These are phyloP conservation scores for Leishmania amazonensis DNA, from an alignment of 208 protist genomes.

Conservation along the genomic window DNA sequence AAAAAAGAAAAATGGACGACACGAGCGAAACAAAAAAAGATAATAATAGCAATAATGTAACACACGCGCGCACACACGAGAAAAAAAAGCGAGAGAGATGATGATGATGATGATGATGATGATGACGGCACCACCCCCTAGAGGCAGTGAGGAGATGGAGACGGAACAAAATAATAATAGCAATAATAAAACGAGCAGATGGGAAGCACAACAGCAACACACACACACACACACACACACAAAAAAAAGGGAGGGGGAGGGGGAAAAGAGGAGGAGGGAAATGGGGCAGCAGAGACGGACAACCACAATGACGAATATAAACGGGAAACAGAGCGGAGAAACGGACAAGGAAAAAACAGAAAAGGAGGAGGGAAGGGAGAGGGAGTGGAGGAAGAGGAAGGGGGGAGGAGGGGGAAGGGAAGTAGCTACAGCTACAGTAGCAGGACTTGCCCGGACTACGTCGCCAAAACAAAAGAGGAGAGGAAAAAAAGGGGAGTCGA, in stretches of 20 bases:
- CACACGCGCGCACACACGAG: too few relatives aligned
- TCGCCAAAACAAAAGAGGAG: neutral
- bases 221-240: too few relatives aligned
- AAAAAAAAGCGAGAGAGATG: too few relatives aligned
- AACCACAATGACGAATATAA: neutral
- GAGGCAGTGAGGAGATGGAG: neutral
- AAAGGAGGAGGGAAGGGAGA: neutral
- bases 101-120: neutral
- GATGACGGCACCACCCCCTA: too few relatives aligned
- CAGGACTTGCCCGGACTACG: too few relatives aligned
- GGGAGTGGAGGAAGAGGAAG: neutral
- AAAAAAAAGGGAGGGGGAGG: neutral
- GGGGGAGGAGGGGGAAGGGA: neutral
- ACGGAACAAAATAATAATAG: neutral
- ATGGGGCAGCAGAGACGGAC: neutral
- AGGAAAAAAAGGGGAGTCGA: conserved; percentile 17
- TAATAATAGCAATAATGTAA: neutral
- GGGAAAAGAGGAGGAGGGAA: neutral
- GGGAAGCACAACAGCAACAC: neutral
- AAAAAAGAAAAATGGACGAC: too few relatives aligned
- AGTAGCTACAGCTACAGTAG: too few relatives aligned
- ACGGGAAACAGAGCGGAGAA: neutral
- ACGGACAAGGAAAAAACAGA: neutral
- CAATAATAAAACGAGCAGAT: neutral
- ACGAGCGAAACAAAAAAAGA: neutral